Conservation (phyloP, 2,329 filamentous ascomycete genomes). For the Emergomyces pasteurianus region DNA sequence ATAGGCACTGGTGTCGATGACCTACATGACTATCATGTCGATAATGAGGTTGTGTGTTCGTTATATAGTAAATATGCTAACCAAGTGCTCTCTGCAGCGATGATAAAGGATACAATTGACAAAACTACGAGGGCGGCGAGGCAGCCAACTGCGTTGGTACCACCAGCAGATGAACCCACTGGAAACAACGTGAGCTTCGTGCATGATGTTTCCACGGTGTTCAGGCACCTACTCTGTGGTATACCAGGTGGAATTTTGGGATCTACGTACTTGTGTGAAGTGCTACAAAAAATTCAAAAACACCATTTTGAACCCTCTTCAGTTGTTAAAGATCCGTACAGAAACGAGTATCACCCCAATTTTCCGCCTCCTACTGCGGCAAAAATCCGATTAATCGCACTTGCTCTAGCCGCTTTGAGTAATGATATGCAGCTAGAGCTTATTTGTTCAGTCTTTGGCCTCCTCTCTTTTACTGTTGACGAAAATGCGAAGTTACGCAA, state of each 20-base stretch:
- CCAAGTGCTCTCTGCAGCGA: constrained; percentile 27
- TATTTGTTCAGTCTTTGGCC: constrained; percentile 30
- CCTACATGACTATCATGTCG: constrained; percentile 25
- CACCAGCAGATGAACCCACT: background rate
- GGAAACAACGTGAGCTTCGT: constrained; percentile 13
- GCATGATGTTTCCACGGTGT: constrained; percentile 24
- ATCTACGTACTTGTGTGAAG: constrained; percentile 22
- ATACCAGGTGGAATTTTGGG: constrained; percentile 30
- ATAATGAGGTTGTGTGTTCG: constrained; percentile 22
- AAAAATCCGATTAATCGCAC: constrained; percentile 23
- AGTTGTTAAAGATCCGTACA: constrained; percentile 10
- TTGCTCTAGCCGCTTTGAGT: constrained; percentile 27
- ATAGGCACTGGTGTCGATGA: constrained; percentile 19
- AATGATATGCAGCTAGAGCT: constrained; percentile 29
- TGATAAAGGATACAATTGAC: constrained; percentile 22
- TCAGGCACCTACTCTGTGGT: constrained; percentile 25
- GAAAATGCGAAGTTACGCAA: constrained; percentile 15
- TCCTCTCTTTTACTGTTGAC: constrained; percentile 22
- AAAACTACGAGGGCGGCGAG: constrained; percentile 23
- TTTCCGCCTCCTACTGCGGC: constrained; percentile 13
- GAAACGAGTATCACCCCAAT: constrained; percentile 14
- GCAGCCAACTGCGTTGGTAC: constrained; percentile 19
- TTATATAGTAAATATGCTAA: constrained; percentile 30
- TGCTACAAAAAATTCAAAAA: constrained; percentile 20
- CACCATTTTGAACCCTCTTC: constrained; percentile 11